Evolutionary conservation across 208 protist species (phyloP), one percentile per base, ranked within the genome.

Genomic region (Leishmania guyanensis): DNA sequence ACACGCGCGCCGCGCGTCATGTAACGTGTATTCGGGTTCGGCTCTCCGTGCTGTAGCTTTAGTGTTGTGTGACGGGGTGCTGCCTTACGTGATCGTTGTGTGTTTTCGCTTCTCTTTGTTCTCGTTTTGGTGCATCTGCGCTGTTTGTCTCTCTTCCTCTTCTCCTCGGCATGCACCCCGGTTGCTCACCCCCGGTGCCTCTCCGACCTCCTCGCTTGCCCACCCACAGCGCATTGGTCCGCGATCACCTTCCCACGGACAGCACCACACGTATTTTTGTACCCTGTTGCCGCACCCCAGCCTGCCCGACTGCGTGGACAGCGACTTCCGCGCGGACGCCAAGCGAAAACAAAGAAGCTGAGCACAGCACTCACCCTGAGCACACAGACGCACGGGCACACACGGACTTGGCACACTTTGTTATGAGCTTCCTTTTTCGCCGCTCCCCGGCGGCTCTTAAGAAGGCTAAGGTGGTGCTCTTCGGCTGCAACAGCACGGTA

Each of bases 401-500:
- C 73, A 53, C 39, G 3, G 12, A 14, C 36, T 2, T 29, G 17
- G n/a, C 29, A 10, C 71, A 46, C 5, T 60, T 54, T 60, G 50
- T 5, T 5, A 86, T 83, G 78, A 54, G 74, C 68, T 73, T 84
- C 36, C 86, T 94, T 74, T 79, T 94, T 26, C 85, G 89, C 5
- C 84, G 84, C 56, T 62, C 77, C 36, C 53, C 79, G 17, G 39
- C 62, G 0, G 77, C 26, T 39, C 46, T 64, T 39, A 75, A 80
- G 58, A 64, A 54, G 10, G 92, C 89, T 20, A 96, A 95, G 77
- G 96, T 98, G 3, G 95, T 96, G 36, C 91, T 99, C 10, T 93
- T 99, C 68, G 98, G 98, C 29, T 96, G 95, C 73, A 92, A 93
- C 26, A 97, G 92, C 71, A 91, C 90, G 20, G 97, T 99, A 54